Percentiles rank a stretch among this genome's conserved stretches.
Evolutionary conservation across 2,329 filamentous ascomycete genomes (phyloP).

Genomic region (Colletotrichum eremochloae): DNA sequence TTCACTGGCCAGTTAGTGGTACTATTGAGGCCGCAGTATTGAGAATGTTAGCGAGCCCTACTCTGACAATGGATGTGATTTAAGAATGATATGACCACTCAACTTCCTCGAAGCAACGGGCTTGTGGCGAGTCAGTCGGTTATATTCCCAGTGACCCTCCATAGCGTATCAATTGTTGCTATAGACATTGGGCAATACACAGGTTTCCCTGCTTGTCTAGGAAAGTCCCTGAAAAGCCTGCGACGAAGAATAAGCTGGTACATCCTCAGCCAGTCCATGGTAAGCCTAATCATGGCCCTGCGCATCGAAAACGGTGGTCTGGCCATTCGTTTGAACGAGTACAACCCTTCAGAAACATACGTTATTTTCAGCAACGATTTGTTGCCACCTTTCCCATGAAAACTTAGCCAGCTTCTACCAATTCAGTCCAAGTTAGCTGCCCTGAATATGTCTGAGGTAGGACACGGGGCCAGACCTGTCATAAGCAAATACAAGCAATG

Average conservation of each 20-base stretch:
- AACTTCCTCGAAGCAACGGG: slow-evolving; percentile 62
- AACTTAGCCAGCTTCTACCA: slow-evolving; percentile 49
- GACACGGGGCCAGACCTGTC: neutral
- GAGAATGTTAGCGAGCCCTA: too few species aligned
- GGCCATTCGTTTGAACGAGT: slow-evolving; percentile 60
- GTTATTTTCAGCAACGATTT: slow-evolving; percentile 64
- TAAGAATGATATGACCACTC: slow-evolving; percentile 56
- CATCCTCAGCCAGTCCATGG: slow-evolving; percentile 52
- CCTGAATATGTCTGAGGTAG: too few species aligned
- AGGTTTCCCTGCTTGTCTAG: slow-evolving; percentile 43
- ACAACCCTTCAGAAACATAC: slow-evolving; percentile 62
- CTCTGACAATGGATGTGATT: too few species aligned
- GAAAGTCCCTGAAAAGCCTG: neutral
- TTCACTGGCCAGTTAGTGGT: too few species aligned
- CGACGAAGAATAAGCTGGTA: neutral
- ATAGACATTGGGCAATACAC: slow-evolving; percentile 55
- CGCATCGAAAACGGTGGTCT: slow-evolving; percentile 56
- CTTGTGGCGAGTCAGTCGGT: neutral
- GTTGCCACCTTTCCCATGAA: slow-evolving; percentile 63
- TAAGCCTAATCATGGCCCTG: slow-evolving; percentile 54
- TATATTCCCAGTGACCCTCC: slow-evolving; percentile 50
- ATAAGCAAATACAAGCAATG: slow-evolving; percentile 50
- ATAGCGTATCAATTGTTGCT: slow-evolving; percentile 63
- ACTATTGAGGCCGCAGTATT: too few species aligned
- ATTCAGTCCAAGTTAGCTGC: slow-evolving; percentile 46